phyloP scores from a whole-genome alignment of 371 early-diverging fungal genomes.

The Mitosporidium daphniae region DNA sequence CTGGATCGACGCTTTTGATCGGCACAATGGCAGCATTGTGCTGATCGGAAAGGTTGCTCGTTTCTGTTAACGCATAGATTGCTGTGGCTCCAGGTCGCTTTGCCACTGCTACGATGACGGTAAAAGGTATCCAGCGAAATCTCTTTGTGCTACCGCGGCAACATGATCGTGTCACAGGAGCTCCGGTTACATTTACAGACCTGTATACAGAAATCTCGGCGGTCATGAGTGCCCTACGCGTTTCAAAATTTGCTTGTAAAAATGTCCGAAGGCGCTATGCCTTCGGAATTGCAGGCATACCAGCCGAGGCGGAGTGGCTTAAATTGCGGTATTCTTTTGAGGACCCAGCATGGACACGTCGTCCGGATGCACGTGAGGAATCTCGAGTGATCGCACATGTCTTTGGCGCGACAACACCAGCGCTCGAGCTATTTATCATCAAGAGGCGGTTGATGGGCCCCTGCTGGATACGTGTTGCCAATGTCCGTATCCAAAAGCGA shows the following conservation, averaged over 20 bases:
- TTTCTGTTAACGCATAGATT: no score
- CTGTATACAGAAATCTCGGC: constrained; percentile 14
- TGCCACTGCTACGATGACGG: no score
- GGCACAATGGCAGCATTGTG: background rate
- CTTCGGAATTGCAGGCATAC: constrained; percentile 47
- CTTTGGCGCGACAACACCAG: constrained; percentile 49
- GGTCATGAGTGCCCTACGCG: constrained; percentile 30
- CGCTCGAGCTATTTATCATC: constrained; percentile 55
- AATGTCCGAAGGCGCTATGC: constrained; percentile 43
- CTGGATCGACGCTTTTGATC: background rate
- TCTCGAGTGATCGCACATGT: constrained; percentile 5
- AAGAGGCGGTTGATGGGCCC: constrained; percentile 85
- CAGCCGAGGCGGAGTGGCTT: constrained; percentile 33
- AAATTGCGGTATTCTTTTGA: constrained; percentile 40
- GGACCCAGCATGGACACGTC: constrained; percentile 7
- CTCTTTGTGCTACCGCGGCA: constrained; percentile 42
- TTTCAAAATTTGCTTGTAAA: constrained; percentile 20
- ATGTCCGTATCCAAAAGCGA: no score
- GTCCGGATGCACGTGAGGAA: background rate
- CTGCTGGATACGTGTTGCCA: constrained; percentile 37
- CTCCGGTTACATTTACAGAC: constrained; percentile 5
- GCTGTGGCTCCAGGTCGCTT: no score
- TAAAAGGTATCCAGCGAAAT: constrained; percentile 39
- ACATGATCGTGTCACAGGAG: constrained; percentile 10
- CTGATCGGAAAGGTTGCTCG: constrained; percentile 14